phyloP scores from a whole-genome alignment of 768 basidiomycete genomes.

The Mycena alexandri region DNA sequence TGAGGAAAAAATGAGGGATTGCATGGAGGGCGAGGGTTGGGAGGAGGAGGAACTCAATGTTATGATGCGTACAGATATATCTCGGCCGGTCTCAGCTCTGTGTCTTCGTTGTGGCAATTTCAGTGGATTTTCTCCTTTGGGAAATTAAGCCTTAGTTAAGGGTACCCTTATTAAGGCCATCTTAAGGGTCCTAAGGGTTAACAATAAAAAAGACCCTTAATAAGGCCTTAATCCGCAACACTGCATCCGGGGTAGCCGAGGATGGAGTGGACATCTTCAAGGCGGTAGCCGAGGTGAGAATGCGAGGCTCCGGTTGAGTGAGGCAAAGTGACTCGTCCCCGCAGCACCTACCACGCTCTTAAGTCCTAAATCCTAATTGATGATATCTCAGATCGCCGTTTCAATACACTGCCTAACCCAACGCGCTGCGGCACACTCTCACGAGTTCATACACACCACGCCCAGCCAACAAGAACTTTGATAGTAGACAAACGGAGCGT shows the following conservation, averaged over 20 bases:
- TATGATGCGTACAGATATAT: too few relatives aligned
- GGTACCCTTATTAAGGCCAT: too few relatives aligned
- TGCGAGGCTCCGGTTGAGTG: conserved; percentile 22
- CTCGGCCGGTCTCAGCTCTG: too few relatives aligned
- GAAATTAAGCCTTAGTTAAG: too few relatives aligned
- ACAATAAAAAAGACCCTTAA: too few relatives aligned
- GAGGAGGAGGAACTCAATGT: too few relatives aligned
- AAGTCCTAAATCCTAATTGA: conserved; percentile 21
- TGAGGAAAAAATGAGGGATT: too few relatives aligned
- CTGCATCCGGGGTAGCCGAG: conserved; percentile 23
- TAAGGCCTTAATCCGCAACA: too few relatives aligned
- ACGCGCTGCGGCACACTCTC: conserved; percentile 20
- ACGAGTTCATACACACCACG: conserved; percentile 20
- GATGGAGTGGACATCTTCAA: conserved; percentile 20
- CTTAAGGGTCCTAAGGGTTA: too few relatives aligned
- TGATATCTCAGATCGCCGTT: conserved; percentile 18
- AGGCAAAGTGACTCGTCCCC: conserved; percentile 19
- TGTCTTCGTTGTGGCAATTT: too few relatives aligned
- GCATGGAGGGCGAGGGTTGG: too few relatives aligned
- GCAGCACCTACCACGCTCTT: conserved; percentile 22
- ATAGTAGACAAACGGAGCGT: background rate
- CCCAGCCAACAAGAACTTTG: conserved; percentile 19
- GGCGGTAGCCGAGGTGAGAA: conserved; percentile 17
- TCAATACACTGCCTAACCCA: conserved; percentile 17
- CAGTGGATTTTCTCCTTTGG: too few relatives aligned